Base-by-base conservation (phyloP, 257 asterid genomes). In the Gentiana straminea region DNA sequence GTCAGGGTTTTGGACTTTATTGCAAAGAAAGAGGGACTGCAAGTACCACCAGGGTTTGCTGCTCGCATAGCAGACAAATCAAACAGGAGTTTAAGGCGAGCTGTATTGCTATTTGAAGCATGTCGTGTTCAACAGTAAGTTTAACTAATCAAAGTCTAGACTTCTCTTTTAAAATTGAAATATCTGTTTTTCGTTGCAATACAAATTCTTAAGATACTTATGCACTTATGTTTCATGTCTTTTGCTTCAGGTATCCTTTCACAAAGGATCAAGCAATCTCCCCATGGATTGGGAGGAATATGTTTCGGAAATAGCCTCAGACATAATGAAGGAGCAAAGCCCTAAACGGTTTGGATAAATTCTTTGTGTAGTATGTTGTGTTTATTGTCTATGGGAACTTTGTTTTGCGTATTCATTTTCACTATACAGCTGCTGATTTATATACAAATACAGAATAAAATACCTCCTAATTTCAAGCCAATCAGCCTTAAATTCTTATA, bases 251-350 rank as follows among this genome's bases (percentile, higher is more conserved):
- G 89, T 92, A 87, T 74, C 98, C 98, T 68, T 92, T 88, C 61
- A 63, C 82, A 41, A 61, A 59, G 64, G 85, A 77, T 73, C 98
- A 87, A 71, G 77, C 74, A 10, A 84, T 85, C 72, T 79, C 95
- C 37, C 86, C 5, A 91, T 87, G 97, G 95, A 92, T 63, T 92
- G 98, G 98, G 98, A 92, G 75, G 90, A 84, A 78, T 92, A 83
- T 69, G 81, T 92, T 66, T 72, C 95, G 58, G 89, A 87, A 71
- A 85, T 92, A 58, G 94, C 94, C 43, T 78, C 90, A 68, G 90
- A 82, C 82, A 88, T 92, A 58, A 75, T 92, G 69, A 88, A 86
- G 72, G 97, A 92, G 79, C 97, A 92, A 72, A 87, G 86, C 70
- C 98, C 98, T 39, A 92, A 88, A 83, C 63, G 98, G 98, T 92